phyloP scores from a whole-genome alignment of 208 protist species.

The Plasmodiophora brassicae region DNA sequence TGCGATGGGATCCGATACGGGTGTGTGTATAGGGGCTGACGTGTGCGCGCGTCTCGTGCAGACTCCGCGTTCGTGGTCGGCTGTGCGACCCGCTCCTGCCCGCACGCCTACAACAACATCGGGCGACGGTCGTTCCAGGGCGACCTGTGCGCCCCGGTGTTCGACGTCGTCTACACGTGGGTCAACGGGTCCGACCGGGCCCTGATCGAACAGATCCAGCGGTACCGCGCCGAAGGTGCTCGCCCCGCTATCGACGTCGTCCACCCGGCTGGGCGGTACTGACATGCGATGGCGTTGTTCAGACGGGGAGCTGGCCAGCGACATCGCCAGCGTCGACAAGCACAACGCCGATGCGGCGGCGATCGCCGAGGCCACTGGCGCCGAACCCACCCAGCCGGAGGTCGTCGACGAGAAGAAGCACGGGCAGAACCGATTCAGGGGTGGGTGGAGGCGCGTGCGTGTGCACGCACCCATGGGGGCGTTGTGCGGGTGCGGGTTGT shows the following conservation, averaged over 20 bases:
- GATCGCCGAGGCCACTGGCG: background rate
- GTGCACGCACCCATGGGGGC: background rate
- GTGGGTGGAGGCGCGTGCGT: background rate
- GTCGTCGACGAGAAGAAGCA: constrained; percentile 7
- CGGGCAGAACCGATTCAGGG: constrained; percentile 14
- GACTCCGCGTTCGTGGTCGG: no score
- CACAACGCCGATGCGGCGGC: background rate
- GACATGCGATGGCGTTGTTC: background rate
- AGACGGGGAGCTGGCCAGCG: constrained; percentile 19
- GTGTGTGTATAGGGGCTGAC: no score
- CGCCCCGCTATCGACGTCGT: no score
- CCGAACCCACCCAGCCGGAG: background rate
- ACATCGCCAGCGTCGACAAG: no score
- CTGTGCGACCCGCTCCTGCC: no score
- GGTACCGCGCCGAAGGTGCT: background rate
- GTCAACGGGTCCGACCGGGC: constrained; percentile 81
- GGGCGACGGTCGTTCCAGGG: constrained; percentile 24
- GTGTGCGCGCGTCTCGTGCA: no score
- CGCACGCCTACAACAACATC: constrained; percentile 16
- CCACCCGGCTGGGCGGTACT: background rate
- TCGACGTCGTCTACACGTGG: constrained; percentile 88
- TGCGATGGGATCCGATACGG: no score
- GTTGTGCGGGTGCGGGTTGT: background rate
- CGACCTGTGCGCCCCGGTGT: constrained; percentile 40
- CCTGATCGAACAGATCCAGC: background rate